phyloP scores from a whole-genome alignment of 208 protist species.

The Leishmania martiniquensis region DNA sequence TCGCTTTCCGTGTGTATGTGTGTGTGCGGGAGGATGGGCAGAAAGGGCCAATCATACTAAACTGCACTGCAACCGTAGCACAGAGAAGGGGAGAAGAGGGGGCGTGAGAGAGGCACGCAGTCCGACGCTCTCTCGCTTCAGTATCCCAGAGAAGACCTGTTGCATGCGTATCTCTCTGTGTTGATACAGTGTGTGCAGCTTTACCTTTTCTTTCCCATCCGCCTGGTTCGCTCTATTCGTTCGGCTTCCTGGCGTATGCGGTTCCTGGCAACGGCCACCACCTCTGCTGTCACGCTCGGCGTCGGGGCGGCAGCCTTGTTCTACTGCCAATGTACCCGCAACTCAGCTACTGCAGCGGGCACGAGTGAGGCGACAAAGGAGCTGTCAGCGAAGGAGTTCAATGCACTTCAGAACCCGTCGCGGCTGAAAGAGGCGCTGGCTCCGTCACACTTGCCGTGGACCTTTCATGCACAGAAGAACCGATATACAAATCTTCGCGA shows the following conservation, averaged over 20 bases:
- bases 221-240: neutral
- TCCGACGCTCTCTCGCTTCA: neutral
- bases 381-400: conserved; percentile 68
- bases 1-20: no score
- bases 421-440: conserved; percentile 51
- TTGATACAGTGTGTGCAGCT: neutral
- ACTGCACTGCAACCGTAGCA: neutral
- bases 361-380: conserved; percentile 13
- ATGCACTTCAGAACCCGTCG: conserved; percentile 53
- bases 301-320: conserved; percentile 13
- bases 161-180: neutral
- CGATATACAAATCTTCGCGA: conserved; percentile 17
- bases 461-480: conserved; percentile 19
- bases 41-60: neutral
- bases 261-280: conserved; percentile 21
- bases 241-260: conserved; percentile 16
- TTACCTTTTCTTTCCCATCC: neutral
- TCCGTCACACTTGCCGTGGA: conserved; percentile 59
- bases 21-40: no score
- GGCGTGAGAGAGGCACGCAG: neutral
- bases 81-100: neutral
- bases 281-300: conserved; percentile 13
- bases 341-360: neutral
- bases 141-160: neutral
- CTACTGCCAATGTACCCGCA: conserved; percentile 16